Conservation (phyloP, 169 alveolate genomes). For the Amoebophrya sp. region DNA sequence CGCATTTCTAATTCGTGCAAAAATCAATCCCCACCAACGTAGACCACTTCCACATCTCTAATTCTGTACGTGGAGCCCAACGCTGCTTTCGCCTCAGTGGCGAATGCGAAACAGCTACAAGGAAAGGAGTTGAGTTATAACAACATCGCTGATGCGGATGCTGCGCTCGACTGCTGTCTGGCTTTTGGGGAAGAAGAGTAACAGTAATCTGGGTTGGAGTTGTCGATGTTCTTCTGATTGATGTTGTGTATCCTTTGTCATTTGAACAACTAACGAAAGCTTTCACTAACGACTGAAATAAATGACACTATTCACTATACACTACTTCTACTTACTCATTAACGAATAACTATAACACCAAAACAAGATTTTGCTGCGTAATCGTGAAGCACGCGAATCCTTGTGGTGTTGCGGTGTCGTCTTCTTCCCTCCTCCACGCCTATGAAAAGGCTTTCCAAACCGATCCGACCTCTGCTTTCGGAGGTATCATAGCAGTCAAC, state of each 20-base stretch:
- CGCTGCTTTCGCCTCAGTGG: not conserved
- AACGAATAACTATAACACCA: too few relatives aligned
- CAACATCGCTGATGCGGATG: slow-evolving; percentile 19
- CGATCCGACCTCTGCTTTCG: not conserved
- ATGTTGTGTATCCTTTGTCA: not conserved
- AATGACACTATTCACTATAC: too few relatives aligned
- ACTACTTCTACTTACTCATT: too few relatives aligned
- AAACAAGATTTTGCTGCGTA: not conserved
- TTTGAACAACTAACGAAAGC: too few relatives aligned
- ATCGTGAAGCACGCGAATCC: slow-evolving; percentile 17
- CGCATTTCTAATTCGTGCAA: too few relatives aligned
- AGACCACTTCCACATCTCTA: too few relatives aligned
- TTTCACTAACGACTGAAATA: too few relatives aligned
- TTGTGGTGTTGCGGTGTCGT: not conserved
- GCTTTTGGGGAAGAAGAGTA: too few relatives aligned
- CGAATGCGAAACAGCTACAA: not conserved
- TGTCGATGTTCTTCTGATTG: not conserved
- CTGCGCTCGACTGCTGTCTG: slow-evolving; percentile 1
- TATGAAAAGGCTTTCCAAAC: slow-evolving; percentile 9
- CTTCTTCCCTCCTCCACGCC: not conserved
- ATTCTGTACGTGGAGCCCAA: not conserved
- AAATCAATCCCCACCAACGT: too few relatives aligned
- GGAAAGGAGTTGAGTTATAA: not conserved
- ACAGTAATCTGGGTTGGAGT: not conserved
- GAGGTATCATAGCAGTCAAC: slow-evolving; percentile 18